These are phyloP conservation scores for Brassica nigra DNA, from an alignment of 345 rosid genomes.

Conservation along the genomic window DNA sequence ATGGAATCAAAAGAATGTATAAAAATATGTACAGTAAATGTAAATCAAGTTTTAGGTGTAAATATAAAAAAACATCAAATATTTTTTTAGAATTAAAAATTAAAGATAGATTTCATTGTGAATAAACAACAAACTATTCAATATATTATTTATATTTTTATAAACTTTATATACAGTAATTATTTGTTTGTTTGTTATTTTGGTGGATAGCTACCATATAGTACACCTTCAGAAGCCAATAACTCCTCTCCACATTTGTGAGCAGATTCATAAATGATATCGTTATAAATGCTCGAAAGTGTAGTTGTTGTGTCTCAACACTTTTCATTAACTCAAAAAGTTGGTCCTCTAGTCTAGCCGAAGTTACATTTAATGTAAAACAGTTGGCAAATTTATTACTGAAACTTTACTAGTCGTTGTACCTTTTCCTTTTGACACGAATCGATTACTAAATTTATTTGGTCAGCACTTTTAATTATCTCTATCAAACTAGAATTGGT, in stretches of 20 bases:
- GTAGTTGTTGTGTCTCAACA: slow-evolving; percentile 15
- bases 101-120: too few relatives aligned
- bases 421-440: background rate
- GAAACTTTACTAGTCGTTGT: background rate
- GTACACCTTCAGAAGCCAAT: slow-evolving; percentile 6
- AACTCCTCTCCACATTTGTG: background rate
- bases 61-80: too few relatives aligned
- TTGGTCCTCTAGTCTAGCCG: background rate
- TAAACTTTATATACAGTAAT: too few relatives aligned
- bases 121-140: too few relatives aligned
- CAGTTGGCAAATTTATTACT: background rate
- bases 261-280: slow-evolving; percentile 17
- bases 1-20: too few relatives aligned
- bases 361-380: background rate
- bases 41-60: too few relatives aligned
- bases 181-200: background rate
- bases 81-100: too few relatives aligned
- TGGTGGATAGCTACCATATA: background rate
- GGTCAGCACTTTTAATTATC: background rate
- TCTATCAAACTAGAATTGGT: background rate
- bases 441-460: background rate
- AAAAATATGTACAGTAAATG: too few relatives aligned
- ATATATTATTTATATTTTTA: too few relatives aligned
- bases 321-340: slow-evolving; percentile 8
- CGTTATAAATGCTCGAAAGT: slow-evolving; percentile 10